Evolutionary conservation across 495 filamentous ascomycete genomes (phyloP).

Genomic region (Penicillium herquei): DNA sequence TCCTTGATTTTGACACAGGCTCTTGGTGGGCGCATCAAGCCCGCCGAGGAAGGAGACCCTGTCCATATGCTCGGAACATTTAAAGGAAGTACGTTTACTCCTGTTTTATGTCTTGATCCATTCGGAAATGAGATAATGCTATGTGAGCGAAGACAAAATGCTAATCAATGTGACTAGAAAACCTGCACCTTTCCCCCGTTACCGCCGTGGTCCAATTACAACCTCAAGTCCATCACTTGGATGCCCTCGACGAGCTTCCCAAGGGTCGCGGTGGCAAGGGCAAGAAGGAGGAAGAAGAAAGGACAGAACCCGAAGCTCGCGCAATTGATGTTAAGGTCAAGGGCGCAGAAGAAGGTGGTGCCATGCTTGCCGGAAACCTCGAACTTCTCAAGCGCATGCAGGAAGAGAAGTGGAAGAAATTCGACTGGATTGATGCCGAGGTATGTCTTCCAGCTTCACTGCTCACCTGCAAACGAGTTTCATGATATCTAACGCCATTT

Average conservation of each 20-base stretch:
- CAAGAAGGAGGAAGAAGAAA: conserved; percentile 47
- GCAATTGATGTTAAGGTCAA: conserved; percentile 70
- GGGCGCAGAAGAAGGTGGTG: conserved; percentile 55
- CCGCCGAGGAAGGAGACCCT: conserved; percentile 56
- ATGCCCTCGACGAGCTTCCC: conserved; percentile 58
- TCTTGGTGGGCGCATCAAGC: conserved; percentile 65
- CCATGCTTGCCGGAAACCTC: conserved; percentile 48
- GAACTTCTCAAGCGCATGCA: conserved; percentile 59
- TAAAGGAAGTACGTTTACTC: conserved; percentile 50
- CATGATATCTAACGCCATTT: conserved; percentile 17
- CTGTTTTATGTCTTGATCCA: background rate
- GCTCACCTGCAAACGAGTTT: background rate
- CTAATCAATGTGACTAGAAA: conserved; percentile 41
- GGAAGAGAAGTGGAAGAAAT: conserved; percentile 64
- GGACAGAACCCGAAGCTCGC: conserved; percentile 52
- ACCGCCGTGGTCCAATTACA: conserved; percentile 69
- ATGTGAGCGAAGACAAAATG: background rate
- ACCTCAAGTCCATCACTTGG: conserved; percentile 72
- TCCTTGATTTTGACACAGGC: conserved; percentile 44
- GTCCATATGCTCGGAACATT: conserved; percentile 74
- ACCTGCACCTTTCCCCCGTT: conserved; percentile 67
- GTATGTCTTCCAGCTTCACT: conserved; percentile 32
- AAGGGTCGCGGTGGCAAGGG: conserved; percentile 31
- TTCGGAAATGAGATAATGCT: background rate
- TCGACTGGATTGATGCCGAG: conserved; percentile 69